These are phyloP conservation scores for Aspergillus costaricaensis DNA, from an alignment of 2,329 filamentous ascomycete species.

Conservation along the genomic window DNA sequence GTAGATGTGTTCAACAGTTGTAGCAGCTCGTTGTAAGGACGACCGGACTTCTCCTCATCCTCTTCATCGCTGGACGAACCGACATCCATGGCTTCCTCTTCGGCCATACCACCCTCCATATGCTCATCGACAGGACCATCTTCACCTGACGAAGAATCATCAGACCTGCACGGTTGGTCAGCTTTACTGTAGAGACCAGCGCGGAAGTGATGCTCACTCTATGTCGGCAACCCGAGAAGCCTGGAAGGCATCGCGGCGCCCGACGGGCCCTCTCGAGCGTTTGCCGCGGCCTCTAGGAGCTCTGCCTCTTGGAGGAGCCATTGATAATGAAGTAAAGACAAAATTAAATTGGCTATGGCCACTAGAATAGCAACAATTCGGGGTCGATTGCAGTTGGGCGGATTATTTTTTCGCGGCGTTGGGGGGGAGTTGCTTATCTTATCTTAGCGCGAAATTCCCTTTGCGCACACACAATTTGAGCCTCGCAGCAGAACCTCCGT, in stretches of 20 bases:
- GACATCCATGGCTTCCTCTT: conserved; percentile 40
- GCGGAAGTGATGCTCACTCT: conserved; percentile 33
- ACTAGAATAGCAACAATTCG: not conserved
- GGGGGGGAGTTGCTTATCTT: conserved; percentile 40
- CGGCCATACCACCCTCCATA: conserved; percentile 44
- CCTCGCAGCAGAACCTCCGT: conserved; percentile 31
- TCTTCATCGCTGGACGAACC: conserved; percentile 46
- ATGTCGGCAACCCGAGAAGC: conserved; percentile 42
- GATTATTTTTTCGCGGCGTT: conserved; percentile 14
- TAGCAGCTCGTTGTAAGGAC: conserved; percentile 59
- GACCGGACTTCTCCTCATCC: conserved; percentile 43
- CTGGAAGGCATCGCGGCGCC: conserved; percentile 35
- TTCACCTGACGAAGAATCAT: conserved; percentile 31
- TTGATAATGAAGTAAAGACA: conserved; percentile 8
- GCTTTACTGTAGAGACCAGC: conserved; percentile 6
- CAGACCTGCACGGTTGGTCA: conserved; percentile 26
- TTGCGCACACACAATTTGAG: conserved; percentile 45
- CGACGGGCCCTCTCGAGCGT: conserved; percentile 21
- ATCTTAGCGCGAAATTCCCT: conserved; percentile 52
- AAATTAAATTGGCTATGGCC: not conserved
- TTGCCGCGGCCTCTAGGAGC: conserved; percentile 34
- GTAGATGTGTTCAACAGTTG: conserved; percentile 53
- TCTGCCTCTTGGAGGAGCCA: conserved; percentile 33
- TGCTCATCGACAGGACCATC: conserved; percentile 42
- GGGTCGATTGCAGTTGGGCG: not conserved